phyloP scores from a whole-genome alignment of 2,329 filamentous ascomycete species.

The Dactylellina sp. region DNA sequence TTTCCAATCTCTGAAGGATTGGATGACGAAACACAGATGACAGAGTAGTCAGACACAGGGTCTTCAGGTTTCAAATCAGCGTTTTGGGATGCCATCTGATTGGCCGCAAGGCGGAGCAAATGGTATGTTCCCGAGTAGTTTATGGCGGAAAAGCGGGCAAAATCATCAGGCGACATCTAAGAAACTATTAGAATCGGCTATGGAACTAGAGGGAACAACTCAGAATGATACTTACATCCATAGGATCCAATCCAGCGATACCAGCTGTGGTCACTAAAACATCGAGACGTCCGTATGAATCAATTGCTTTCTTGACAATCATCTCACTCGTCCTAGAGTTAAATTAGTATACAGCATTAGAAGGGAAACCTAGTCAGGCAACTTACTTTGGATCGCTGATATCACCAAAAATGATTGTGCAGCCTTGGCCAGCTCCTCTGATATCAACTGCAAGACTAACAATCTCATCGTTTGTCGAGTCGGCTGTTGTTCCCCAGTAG shows the following conservation, averaged over 20 bases:
- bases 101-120: constrained; percentile 60
- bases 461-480: constrained; percentile 61
- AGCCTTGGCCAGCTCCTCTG: constrained; percentile 59
- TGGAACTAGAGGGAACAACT: not conserved
- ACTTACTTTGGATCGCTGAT: constrained; percentile 60
- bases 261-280: constrained; percentile 76
- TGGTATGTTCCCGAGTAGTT: constrained; percentile 61
- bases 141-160: constrained; percentile 57
- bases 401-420: constrained; percentile 60
- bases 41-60: constrained; percentile 58
- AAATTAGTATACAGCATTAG: constrained; percentile 9
- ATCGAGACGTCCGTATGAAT: constrained; percentile 69
- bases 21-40: constrained; percentile 58
- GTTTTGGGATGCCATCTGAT: constrained; percentile 60
- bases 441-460: constrained; percentile 61
- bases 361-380: not conserved
- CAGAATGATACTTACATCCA: constrained; percentile 43
- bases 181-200: constrained; percentile 4
- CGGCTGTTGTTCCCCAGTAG: constrained; percentile 60
- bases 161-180: constrained; percentile 49
- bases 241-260: constrained; percentile 52
- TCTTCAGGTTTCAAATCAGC: constrained; percentile 55
- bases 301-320: constrained; percentile 60
- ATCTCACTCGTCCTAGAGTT: constrained; percentile 58
- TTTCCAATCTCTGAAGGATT: constrained; percentile 51